phyloP scores from a whole-genome alignment of 2,329 filamentous ascomycete genomes.

The Onygenales sp. region DNA sequence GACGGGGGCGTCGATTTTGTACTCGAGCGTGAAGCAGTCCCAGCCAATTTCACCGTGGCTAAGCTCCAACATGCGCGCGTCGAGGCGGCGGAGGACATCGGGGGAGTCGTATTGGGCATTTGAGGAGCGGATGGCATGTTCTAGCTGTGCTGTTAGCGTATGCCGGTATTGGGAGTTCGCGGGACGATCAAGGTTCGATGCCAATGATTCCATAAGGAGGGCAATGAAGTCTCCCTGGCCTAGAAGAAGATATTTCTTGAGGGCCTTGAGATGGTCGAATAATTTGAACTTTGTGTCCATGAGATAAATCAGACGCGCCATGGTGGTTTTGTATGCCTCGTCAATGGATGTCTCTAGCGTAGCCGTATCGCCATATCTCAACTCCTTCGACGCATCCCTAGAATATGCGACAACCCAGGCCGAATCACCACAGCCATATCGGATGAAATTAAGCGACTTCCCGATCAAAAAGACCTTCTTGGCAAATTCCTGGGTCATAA shows the following conservation, averaged over 20 bases:
- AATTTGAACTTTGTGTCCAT: slow-evolving; percentile 95
- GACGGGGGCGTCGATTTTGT: slow-evolving; percentile 92
- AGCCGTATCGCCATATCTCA: slow-evolving; percentile 86
- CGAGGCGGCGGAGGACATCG: slow-evolving; percentile 81
- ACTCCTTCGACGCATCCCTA: slow-evolving; percentile 81
- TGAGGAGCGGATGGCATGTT: slow-evolving; percentile 92
- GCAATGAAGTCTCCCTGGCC: slow-evolving; percentile 97
- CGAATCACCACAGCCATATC: slow-evolving; percentile 87
- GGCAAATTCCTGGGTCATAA: slow-evolving; percentile 86
- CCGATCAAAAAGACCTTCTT: slow-evolving; percentile 96
- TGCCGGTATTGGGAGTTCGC: slow-evolving; percentile 96
- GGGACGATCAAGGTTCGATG: slow-evolving; percentile 83
- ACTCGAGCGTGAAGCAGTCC: slow-evolving; percentile 98
- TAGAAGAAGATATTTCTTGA: slow-evolving; percentile 90
- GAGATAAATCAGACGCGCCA: slow-evolving; percentile 84
- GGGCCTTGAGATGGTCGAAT: slow-evolving; percentile 79
- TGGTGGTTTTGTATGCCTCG: slow-evolving; percentile 94
- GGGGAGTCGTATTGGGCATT: slow-evolving; percentile 93
- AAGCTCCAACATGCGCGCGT: slow-evolving; percentile 96
- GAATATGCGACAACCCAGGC: slow-evolving; percentile 95
- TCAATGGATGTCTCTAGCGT: slow-evolving; percentile 90
- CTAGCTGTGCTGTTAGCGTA: slow-evolving; percentile 91
- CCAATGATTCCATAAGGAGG: slow-evolving; percentile 89
- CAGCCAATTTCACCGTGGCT: slow-evolving; percentile 96
- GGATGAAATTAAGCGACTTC: slow-evolving; percentile 96